Conservation (phyloP, 768 basidiomycete genomes). For the Tricholoma flavovirens region DNA sequence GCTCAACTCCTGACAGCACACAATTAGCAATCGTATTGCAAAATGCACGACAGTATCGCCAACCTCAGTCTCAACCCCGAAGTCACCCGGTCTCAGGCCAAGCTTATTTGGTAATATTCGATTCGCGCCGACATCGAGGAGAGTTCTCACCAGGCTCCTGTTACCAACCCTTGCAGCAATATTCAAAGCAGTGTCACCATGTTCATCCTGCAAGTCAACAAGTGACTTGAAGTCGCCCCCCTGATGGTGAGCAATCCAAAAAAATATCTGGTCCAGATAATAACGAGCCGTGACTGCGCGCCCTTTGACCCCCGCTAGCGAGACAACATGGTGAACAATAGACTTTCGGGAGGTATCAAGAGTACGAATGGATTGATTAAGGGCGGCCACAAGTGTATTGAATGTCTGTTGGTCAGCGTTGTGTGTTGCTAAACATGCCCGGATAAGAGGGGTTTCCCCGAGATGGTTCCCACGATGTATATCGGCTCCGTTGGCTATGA, state of each 20-base stretch:
- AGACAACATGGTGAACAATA: slow-evolving; percentile 87
- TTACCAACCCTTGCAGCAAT: slow-evolving; percentile 94
- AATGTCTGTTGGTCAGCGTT: slow-evolving; percentile 79
- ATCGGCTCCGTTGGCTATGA: slow-evolving; percentile 79
- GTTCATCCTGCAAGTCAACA: slow-evolving; percentile 88
- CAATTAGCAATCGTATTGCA: background rate
- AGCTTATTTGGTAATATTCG: slow-evolving; percentile 85
- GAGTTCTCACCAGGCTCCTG: slow-evolving; percentile 73
- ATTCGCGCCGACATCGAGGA: slow-evolving; percentile 92
- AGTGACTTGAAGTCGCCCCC: slow-evolving; percentile 71
- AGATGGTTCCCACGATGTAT: slow-evolving; percentile 86
- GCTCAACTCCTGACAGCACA: slow-evolving; percentile 51
- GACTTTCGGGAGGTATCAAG: slow-evolving; percentile 82
- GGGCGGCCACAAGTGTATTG: slow-evolving; percentile 50
- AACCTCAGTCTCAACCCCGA: slow-evolving; percentile 90
- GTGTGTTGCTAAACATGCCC: slow-evolving; percentile 86
- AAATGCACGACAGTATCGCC: slow-evolving; percentile 16
- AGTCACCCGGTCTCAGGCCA: slow-evolving; percentile 89
- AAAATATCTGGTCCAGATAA: slow-evolving; percentile 86
- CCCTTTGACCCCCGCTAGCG: slow-evolving; percentile 88
- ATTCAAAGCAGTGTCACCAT: slow-evolving; percentile 95
- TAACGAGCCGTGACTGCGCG: slow-evolving; percentile 80
- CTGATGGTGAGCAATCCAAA: slow-evolving; percentile 77
- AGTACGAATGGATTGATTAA: slow-evolving; percentile 77
- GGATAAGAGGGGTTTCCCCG: slow-evolving; percentile 92